Conservation (phyloP, 257 asterid genomes). For the Scutellaria minor region DNA sequence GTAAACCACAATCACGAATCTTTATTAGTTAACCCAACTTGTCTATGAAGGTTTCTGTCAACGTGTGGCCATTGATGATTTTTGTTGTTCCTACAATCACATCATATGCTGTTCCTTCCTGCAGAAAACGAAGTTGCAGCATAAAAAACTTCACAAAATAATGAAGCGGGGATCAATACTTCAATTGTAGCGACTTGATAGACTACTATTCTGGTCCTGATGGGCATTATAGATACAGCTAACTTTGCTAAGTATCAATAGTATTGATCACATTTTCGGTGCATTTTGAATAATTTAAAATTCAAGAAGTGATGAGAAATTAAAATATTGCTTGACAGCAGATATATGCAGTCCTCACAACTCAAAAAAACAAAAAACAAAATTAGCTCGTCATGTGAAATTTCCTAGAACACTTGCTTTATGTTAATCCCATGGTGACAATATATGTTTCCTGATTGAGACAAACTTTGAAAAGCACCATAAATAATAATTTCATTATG, state of each 20-base stretch:
- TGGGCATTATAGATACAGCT: neutral
- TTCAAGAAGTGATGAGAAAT: neutral
- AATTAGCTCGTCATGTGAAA: neutral
- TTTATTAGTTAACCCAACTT: constrained; percentile 45
- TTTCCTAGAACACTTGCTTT: neutral
- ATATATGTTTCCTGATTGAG: neutral
- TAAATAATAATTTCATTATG: neutral
- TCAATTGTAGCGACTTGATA: neutral
- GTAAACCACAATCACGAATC: neutral
- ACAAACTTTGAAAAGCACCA: neutral
- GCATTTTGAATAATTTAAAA: neutral
- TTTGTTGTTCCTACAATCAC: constrained; percentile 85
- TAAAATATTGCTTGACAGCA: neutral
- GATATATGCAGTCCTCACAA: neutral
- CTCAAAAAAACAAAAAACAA: neutral
- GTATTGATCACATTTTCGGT: neutral
- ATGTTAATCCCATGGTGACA: neutral
- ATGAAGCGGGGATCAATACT: neutral
- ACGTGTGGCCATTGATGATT: constrained; percentile 67
- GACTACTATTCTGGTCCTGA: neutral
- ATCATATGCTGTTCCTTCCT: constrained; percentile 97
- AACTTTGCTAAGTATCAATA: neutral
- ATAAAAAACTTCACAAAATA: neutral
- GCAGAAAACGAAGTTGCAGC: constrained; percentile 24
- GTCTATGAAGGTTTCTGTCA: constrained; percentile 70